A percentile compares a stretch with the other conserved stretches of the same genome.
phyloP scores from a whole-genome alignment of 2,329 filamentous ascomycete species.

The Aspergillaceae sp. region DNA sequence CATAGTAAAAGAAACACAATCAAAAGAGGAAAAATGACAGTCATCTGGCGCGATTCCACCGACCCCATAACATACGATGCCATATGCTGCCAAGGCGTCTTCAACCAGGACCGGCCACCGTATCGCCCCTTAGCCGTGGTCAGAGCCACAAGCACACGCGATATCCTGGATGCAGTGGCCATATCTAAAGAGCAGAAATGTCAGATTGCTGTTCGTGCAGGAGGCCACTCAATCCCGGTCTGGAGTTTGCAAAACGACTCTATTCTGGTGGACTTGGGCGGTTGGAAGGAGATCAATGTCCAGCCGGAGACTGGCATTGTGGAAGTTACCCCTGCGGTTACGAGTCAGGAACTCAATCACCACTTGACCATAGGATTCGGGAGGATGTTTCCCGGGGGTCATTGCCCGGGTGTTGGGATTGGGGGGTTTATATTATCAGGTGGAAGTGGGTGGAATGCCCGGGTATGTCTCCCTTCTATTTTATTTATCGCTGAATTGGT shows the following conservation, averaged over 20 bases:
- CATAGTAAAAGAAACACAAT: no score
- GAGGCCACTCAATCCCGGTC: conserved; percentile 43
- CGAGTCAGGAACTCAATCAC: conserved; percentile 27
- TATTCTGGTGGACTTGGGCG: conserved; percentile 36
- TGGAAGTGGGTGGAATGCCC: conserved; percentile 52
- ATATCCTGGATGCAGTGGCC: conserved; percentile 31
- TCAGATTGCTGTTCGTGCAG: conserved; percentile 41
- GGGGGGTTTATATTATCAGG: conserved; percentile 50
- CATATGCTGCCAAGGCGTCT: conserved; percentile 22
- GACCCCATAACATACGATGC: no score
- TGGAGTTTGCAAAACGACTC: conserved; percentile 44
- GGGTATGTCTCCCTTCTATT: conserved; percentile 24
- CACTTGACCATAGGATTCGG: conserved; percentile 20
- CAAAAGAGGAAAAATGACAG: no score
- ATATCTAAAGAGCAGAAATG: conserved; percentile 28
- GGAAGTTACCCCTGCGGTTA: conserved; percentile 41
- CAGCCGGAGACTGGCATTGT: conserved; percentile 33
- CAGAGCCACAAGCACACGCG: conserved; percentile 25
- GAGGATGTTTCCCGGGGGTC: conserved; percentile 45
- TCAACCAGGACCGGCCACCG: conserved; percentile 36
- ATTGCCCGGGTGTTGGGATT: conserved; percentile 51
- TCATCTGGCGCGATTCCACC: no score
- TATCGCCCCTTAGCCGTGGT: conserved; percentile 37
- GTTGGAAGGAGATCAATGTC: conserved; percentile 33
- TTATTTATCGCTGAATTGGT: neutral